Evolutionary conservation across 192 early-diverging fungal genomes (phyloP), one percentile per base, ranked within the genome.

Genomic region (Backusella tuberculispora): DNA sequence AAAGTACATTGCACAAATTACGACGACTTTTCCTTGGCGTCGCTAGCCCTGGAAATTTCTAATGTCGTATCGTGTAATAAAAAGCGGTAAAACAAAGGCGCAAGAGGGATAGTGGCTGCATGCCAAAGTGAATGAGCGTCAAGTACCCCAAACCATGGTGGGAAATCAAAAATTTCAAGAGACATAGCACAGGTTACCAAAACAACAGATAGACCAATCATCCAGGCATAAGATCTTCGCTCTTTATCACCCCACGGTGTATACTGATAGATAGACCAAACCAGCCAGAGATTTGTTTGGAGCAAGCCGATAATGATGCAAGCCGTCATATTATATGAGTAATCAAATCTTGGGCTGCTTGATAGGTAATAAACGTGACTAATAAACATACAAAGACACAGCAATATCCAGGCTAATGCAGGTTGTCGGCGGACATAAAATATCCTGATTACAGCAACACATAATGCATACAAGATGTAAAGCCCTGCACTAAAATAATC

Each of bases 41-140:
- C 6, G 21, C 29, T 70, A n/a, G 60, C 67, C 24, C 64, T 43
- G 1, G 76, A 60, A 24, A 60, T 75, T 68, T 96, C 93, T 77
- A 83, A 93, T 63, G 80, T 78, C 26, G 92, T 85, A 77, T 99
- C 98, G 45, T 89, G 87, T 40, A 95, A 64, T 19, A 97, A 73
- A 78, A 96, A 99, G 19, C 83, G 75, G 74, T 97, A 97, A 87
- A 90, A 97, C 19, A 94, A 77, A 1, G 80, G 76, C 3, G 93
- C 83, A 38, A 98, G 79, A 14, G 93, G 93, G 24, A 95, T 90
- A 10, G 98, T 99, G 1, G 93, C 89, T 6, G 89, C 89, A 85
- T 99, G 98, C 98, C 98, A 99, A 24, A 99, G 78, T 24, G 93
- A 85, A 74, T 99, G 98, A 3, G 98, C 97, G 81, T 99, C 98